Percentiles rank a stretch among this genome's conserved stretches.
Evolutionary conservation across 192 early-diverging fungal genomes (phyloP).

Genomic region (Chytriomyces sp.): DNA sequence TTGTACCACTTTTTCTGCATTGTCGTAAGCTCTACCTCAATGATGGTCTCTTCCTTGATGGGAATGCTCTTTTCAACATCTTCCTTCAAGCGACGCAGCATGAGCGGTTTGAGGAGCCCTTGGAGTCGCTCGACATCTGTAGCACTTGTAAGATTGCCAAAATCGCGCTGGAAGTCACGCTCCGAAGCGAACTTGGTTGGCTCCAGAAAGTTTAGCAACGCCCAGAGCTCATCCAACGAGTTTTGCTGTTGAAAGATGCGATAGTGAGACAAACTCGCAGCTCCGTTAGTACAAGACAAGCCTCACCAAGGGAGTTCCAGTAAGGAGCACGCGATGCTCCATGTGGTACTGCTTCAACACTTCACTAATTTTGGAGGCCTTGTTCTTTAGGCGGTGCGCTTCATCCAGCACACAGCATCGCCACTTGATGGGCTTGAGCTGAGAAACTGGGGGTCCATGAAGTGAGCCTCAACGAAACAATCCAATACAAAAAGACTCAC

Average conservation of each 20-base stretch:
- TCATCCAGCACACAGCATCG: slow-evolving; percentile 77
- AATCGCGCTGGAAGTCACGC: slow-evolving; percentile 67
- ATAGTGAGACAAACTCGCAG: too few species aligned
- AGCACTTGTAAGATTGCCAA: slow-evolving; percentile 67
- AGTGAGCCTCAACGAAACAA: not conserved
- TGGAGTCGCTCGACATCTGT: slow-evolving; percentile 81
- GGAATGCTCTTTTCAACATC: slow-evolving; percentile 88
- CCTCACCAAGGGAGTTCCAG: slow-evolving; percentile 86
- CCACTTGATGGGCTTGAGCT: slow-evolving; percentile 75
- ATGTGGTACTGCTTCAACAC: slow-evolving; percentile 72
- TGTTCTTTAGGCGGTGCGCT: slow-evolving; percentile 86
- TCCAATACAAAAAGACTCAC: slow-evolving; percentile 22
- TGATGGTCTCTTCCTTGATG: slow-evolving; percentile 87
- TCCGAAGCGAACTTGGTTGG: slow-evolving; percentile 73
- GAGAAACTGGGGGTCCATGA: slow-evolving; percentile 44
- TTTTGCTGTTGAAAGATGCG: too few species aligned
- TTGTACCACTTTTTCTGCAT: slow-evolving; percentile 85
- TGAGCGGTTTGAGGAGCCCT: slow-evolving; percentile 75
- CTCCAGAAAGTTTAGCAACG: slow-evolving; percentile 78
- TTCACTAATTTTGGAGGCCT: slow-evolving; percentile 77
- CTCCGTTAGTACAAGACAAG: too few species aligned
- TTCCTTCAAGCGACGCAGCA: slow-evolving; percentile 86
- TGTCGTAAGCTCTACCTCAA: slow-evolving; percentile 83
- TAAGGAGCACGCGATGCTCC: slow-evolving; percentile 77
- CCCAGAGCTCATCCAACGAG: slow-evolving; percentile 79